phyloP scores from a whole-genome alignment of 2,329 filamentous ascomycete genomes.

The Iodosphaeria phyllophila region DNA sequence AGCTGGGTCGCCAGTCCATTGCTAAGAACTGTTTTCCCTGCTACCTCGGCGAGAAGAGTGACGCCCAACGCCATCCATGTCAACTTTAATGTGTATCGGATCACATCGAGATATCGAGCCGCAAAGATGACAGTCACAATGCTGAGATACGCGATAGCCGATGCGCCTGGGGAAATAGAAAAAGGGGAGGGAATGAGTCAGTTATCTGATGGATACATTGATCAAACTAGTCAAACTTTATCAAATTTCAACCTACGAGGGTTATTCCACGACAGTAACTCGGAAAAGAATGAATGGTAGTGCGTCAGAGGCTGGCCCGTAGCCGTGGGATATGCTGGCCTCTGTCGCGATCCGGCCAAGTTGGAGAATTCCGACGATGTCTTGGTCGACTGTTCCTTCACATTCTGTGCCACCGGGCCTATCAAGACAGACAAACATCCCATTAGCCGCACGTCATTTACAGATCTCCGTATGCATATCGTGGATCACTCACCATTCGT shows the following conservation, averaged over 20 bases:
- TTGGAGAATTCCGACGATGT: constrained; percentile 36
- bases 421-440: constrained; percentile 3
- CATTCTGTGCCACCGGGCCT: constrained; percentile 41
- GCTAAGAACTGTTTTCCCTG: constrained; percentile 41
- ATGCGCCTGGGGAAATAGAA: constrained; percentile 30
- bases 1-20: constrained; percentile 45
- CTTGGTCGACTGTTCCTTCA: constrained; percentile 36
- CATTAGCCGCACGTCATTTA: constrained; percentile 1
- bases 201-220: neutral
- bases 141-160: constrained; percentile 42
- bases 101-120: constrained; percentile 44
- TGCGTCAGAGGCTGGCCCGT: constrained; percentile 46
- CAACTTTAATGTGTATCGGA: constrained; percentile 46
- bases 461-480: neutral
- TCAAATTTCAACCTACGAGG: constrained; percentile 29
- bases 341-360: constrained; percentile 36
- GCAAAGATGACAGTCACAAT: constrained; percentile 41
- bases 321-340: constrained; percentile 31
- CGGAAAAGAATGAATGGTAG: constrained; percentile 54
- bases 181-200: constrained; percentile 2
- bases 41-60: constrained; percentile 40
- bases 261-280: constrained; percentile 51
- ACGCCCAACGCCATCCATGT: constrained; percentile 43
- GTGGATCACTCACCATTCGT: constrained; percentile 21
- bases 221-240: constrained; percentile 1